Evolutionary conservation across 768 basidiomycete species (phyloP).

Genomic region (Dacryopinax primogenitus): DNA sequence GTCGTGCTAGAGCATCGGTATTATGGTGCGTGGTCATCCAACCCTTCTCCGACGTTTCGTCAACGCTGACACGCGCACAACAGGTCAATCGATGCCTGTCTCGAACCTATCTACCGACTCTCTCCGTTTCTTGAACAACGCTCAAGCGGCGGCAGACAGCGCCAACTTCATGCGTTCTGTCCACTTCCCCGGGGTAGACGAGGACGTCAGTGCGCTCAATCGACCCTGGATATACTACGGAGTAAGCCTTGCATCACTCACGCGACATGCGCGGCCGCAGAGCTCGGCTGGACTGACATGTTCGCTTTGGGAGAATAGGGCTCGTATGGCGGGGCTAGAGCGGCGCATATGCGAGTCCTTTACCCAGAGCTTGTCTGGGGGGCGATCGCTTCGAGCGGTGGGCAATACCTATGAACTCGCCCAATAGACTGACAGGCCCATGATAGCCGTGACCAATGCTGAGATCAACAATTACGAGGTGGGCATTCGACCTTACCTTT

Average conservation of each 20-base stretch:
- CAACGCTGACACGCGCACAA: background rate
- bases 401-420: background rate
- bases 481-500: background rate
- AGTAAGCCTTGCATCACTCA: constrained; percentile 33
- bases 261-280: background rate
- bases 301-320: constrained; percentile 34
- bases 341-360: constrained; percentile 78
- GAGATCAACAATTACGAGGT: constrained; percentile 60
- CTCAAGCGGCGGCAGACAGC: constrained; percentile 79
- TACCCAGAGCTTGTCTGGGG: constrained; percentile 85
- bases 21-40: constrained; percentile 45
- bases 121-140: constrained; percentile 79
- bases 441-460: constrained; percentile 70
- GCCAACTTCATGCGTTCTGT: constrained; percentile 81
- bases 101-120: constrained; percentile 68
- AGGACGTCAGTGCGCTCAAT: constrained; percentile 54
- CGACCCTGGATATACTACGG: constrained; percentile 93
- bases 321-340: constrained; percentile 85
- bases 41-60: background rate
- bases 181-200: constrained; percentile 53
- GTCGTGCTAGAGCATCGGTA: constrained; percentile 89
- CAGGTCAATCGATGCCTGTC: constrained; percentile 65
- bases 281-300: background rate
- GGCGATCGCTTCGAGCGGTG: constrained; percentile 74
- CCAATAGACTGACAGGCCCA: background rate